Evolutionary conservation across 2,329 filamentous ascomycete species (phyloP), one percentile per base, ranked within the genome.

Genomic region (Fusarium torulosum): DNA sequence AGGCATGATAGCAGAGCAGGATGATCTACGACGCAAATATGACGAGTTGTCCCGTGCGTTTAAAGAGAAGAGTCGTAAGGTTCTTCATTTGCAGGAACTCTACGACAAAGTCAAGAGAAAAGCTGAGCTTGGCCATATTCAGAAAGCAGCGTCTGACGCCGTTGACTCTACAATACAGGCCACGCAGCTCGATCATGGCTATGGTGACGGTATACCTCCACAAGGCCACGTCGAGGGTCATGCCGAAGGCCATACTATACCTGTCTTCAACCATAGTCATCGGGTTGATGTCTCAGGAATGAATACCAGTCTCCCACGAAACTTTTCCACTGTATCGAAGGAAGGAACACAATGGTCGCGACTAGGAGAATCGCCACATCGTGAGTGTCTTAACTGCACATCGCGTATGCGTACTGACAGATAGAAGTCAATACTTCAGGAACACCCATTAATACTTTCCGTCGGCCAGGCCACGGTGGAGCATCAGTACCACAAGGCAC

Each of bases 31-130:
- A 51, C 85, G 86, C 47, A 94, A 92, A 77, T 92, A 94, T 65
- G 85, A 92, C 19, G 91, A 95, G 35, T 80, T 97, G 2, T 81
- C 83, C 6, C 84, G 88, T 21, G 84, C 88, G 6, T 90, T 88
- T 71, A 86, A 86, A 55, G 90, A 94, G 21, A 96, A 95, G 75
- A 88, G 81, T 68, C 88, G 86, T 45, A 91, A 89, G 59, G 84
- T 92, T 4, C 79, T 88, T 7, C 90, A 93, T 62, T 86, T 88
- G 4, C 91, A 93, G 70, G 86, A 88, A 63, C 79, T 88, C 3
- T 89, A 89, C 63, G 85, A 88, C 71, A 88, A 84, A 63, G 77
- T 88, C 45, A 89, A 88, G 72, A 79, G 84, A 44, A 84, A 82
- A 59, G 83, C 82, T 3, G 82, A 88, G 72, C 75, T 87, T 41